phyloP scores from a whole-genome alignment of 225 moss, liverwort and hornwort species.

The Pleurozium schreberi region DNA sequence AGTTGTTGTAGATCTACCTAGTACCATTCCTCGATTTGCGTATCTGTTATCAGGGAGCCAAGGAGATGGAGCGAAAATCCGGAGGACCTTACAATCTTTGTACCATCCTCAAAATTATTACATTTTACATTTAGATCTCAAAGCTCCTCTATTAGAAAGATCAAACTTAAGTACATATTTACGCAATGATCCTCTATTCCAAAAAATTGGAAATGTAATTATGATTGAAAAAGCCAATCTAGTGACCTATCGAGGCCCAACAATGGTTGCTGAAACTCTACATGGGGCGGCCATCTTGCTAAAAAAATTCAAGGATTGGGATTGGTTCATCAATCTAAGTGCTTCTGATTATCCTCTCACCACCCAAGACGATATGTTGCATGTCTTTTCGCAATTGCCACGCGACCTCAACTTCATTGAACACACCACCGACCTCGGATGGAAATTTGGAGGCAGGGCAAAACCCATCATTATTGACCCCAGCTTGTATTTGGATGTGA shows the following conservation, averaged over 20 bases:
- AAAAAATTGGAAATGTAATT: conserved; percentile 41
- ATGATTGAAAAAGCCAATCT: conserved; percentile 12
- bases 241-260: background rate
- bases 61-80: conserved; percentile 52
- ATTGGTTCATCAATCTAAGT: background rate
- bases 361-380: background rate
- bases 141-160: conserved; percentile 47
- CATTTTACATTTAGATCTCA: conserved; percentile 64
- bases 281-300: background rate
- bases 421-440: background rate
- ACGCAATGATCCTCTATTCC: conserved; percentile 23
- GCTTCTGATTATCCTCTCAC: background rate
- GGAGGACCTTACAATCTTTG: conserved; percentile 58
- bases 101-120: conserved; percentile 86
- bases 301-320: background rate
- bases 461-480: conserved; percentile 70
- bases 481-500: conserved; percentile 53
- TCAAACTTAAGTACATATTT: conserved; percentile 46
- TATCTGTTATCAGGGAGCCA: conserved; percentile 60
- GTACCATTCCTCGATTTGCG: conserved; percentile 43
- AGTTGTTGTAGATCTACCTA: background rate
- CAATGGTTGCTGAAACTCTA: background rate
- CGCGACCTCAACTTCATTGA: background rate
- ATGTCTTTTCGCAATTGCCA: background rate
- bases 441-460: background rate